These are phyloP conservation scores for Chlorella sp. DNA, from an alignment of 139 green algal species.

Conservation along the genomic window DNA sequence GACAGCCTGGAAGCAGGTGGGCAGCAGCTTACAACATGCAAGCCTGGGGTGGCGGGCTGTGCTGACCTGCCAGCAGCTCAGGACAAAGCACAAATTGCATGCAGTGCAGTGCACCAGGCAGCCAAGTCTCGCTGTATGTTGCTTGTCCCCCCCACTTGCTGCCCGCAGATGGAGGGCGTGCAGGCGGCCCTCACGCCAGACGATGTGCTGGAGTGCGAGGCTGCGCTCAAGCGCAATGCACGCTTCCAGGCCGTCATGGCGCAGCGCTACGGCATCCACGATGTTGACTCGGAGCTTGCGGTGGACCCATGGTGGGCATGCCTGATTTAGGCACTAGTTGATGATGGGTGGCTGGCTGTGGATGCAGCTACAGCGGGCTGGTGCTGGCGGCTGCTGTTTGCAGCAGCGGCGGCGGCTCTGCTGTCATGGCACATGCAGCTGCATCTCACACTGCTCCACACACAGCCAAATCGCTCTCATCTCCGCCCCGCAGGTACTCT, in stretches of 20 bases:
- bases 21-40: not conserved
- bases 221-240: constrained; percentile 59
- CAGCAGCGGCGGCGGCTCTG: too few species aligned
- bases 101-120: too few species aligned
- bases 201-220: constrained; percentile 76
- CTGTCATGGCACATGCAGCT: too few species aligned
- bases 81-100: too few species aligned
- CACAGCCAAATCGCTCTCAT: too few species aligned
- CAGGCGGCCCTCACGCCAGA: constrained; percentile 76
- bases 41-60: not conserved
- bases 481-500: constrained; percentile 33
- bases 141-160: not conserved
- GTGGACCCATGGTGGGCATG: constrained; percentile 71
- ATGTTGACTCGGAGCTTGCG: constrained; percentile 61
- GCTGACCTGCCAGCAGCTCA: not conserved
- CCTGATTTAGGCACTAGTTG: not conserved
- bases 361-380: not conserved
- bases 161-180: constrained; percentile 62
- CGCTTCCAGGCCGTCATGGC: constrained; percentile 58
- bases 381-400: not conserved
- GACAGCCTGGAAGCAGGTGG: constrained; percentile 55
- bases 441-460: too few species aligned
- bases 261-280: constrained; percentile 75
- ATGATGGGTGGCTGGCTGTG: too few species aligned
- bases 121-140: not conserved